These are phyloP conservation scores for Salvia sclarea DNA, from an alignment of 305 asterid genomes.

Conservation along the genomic window DNA sequence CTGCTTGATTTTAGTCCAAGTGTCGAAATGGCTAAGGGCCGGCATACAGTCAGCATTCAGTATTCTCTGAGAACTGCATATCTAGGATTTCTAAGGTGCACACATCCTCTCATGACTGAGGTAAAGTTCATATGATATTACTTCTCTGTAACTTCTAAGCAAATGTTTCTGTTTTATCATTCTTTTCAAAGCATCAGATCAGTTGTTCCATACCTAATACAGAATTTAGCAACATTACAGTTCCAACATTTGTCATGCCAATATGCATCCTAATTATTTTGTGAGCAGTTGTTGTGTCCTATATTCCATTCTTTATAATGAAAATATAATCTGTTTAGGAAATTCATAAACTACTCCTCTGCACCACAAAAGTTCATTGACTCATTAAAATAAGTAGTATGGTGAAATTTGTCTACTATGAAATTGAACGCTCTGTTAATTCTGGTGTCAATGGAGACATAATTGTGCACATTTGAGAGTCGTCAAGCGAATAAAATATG, in stretches of 20 bases:
- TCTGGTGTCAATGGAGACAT: slow-evolving; percentile 4
- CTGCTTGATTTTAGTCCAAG: slow-evolving; percentile 71
- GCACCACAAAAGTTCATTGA: slow-evolving; percentile 1
- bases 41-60: slow-evolving; percentile 77
- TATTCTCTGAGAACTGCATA: slow-evolving; percentile 89
- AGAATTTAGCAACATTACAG: slow-evolving; percentile 5
- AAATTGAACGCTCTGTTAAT: neutral
- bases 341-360: neutral
- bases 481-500: neutral
- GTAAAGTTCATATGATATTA: slow-evolving; percentile 43
- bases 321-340: neutral
- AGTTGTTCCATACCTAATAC: neutral
- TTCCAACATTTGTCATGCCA: neutral
- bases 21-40: slow-evolving; percentile 61
- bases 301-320: slow-evolving; percentile 12
- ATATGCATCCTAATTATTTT: slow-evolving; percentile 9
- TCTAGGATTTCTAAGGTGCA: slow-evolving; percentile 91
- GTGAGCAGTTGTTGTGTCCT: neutral
- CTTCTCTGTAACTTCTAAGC: slow-evolving; percentile 28
- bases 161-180: slow-evolving; percentile 7
- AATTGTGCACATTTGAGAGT: slow-evolving; percentile 16
- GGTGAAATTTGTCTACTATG: slow-evolving; percentile 18
- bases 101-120: slow-evolving; percentile 75
- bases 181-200: slow-evolving; percentile 10
- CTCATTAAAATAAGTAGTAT: slow-evolving; percentile 1